These are phyloP conservation scores for Magnaporthiopsis incrustans DNA, from an alignment of 2,329 filamentous ascomycete species.

Conservation along the genomic window DNA sequence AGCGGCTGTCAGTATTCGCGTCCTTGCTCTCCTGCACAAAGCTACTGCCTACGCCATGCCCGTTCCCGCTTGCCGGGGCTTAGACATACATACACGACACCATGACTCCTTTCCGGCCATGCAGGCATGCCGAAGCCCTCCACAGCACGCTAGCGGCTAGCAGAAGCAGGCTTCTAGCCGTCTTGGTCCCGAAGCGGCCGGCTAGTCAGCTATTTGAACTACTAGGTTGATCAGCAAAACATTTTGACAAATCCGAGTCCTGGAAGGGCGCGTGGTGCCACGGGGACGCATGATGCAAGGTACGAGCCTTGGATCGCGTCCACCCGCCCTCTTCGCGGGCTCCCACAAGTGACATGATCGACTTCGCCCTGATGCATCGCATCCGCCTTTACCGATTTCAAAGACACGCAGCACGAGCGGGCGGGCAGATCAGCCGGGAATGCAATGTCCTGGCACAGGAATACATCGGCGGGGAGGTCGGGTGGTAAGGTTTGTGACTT, in stretches of 20 bases:
- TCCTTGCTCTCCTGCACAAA: background rate
- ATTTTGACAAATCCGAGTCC: background rate
- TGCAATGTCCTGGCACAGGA: background rate
- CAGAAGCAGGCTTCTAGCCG: background rate
- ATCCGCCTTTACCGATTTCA: background rate
- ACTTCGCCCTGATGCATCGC: background rate
- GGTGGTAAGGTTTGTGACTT: background rate
- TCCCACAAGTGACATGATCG: conserved; percentile 1
- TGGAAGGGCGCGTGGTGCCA: background rate
- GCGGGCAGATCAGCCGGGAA: background rate
- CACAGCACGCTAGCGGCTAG: background rate
- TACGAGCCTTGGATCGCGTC: background rate
- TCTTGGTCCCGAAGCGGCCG: background rate
- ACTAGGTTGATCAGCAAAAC: background rate
- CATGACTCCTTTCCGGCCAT: background rate
- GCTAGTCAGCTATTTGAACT: background rate
- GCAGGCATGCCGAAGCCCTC: background rate
- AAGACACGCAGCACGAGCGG: background rate
- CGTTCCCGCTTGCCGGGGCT: background rate
- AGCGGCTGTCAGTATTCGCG: background rate
- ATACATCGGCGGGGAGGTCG: background rate
- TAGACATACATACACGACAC: background rate
- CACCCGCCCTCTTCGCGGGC: background rate
- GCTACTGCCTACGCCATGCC: background rate
- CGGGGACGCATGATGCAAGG: conserved; percentile 7